Percentiles rank a stretch among this genome's conserved stretches.
These are phyloP conservation scores for Penicillium simplicissimum DNA, from an alignment of 495 filamentous ascomycete species.

Conservation along the genomic window DNA sequence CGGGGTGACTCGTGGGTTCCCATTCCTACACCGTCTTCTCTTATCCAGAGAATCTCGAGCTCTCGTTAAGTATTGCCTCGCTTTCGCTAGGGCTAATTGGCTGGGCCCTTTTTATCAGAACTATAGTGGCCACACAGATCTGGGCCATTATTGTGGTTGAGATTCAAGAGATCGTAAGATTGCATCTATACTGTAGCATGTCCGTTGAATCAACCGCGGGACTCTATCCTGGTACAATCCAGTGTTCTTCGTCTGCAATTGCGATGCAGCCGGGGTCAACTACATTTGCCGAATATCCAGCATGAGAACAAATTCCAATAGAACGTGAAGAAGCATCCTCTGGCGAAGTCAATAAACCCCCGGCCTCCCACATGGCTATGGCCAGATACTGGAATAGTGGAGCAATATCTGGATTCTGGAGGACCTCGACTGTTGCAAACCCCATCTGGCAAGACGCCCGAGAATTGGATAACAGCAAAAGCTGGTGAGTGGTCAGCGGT, in stretches of 20 bases:
- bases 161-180: background rate
- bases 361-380: background rate
- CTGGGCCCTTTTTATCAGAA: background rate
- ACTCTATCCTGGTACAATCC: background rate
- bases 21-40: slow-evolving; percentile 3
- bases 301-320: background rate
- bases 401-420: background rate
- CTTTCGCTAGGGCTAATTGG: background rate
- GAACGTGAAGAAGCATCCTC: background rate
- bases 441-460: background rate
- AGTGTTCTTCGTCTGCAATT: background rate
- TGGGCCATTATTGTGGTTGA: no score
- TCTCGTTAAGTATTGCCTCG: slow-evolving; percentile 3
- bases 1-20: background rate
- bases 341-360: background rate
- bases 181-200: background rate
- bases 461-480: background rate
- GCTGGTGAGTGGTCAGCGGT: slow-evolving; percentile 20
- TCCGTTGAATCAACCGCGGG: background rate
- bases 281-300: background rate
- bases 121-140: slow-evolving; percentile 2
- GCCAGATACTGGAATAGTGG: background rate
- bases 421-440: background rate
- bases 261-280: background rate
- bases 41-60: background rate